Conservation (phyloP, 2,329 filamentous ascomycete species). For the Alternaria ventricosa region DNA sequence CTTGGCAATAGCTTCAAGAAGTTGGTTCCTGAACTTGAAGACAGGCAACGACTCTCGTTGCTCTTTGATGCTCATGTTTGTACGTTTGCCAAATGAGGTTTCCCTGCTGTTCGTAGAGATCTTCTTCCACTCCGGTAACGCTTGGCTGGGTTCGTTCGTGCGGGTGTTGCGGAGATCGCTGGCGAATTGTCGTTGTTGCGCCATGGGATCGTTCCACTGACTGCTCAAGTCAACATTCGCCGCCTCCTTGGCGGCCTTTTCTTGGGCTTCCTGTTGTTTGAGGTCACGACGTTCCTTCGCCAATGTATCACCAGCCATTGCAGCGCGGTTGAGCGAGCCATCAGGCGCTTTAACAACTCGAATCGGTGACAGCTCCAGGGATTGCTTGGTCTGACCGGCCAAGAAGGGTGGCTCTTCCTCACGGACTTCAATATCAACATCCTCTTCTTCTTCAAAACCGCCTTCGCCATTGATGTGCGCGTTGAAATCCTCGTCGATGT, state of each 20-base stretch:
- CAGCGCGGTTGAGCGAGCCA: conserved; percentile 95
- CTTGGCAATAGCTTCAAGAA: conserved; percentile 83
- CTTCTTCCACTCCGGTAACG: conserved; percentile 91
- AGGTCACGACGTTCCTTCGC: conserved; percentile 90
- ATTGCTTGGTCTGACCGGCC: conserved; percentile 94
- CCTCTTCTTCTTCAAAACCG: conserved; percentile 90
- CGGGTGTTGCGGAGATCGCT: conserved; percentile 77
- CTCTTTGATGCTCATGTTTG: conserved; percentile 90
- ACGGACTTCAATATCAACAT: conserved; percentile 94
- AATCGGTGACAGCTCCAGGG: conserved; percentile 91
- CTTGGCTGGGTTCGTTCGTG: conserved; percentile 65
- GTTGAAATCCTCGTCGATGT: conserved; percentile 92
- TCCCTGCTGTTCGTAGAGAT: conserved; percentile 81
- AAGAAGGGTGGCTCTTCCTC: conserved; percentile 97
- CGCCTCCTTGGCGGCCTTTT: conserved; percentile 74
- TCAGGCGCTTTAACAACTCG: conserved; percentile 96
- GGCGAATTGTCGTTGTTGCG: conserved; percentile 86
- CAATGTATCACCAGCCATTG: conserved; percentile 88
- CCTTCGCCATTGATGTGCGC: conserved; percentile 84
- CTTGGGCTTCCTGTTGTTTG: conserved; percentile 85
- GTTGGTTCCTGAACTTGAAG: conserved; percentile 82
- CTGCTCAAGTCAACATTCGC: conserved; percentile 81
- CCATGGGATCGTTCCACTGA: conserved; percentile 98
- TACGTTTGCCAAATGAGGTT: conserved; percentile 82
- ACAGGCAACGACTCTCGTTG: conserved; percentile 91